Conservation (phyloP, 1,284 basidiomycete species). For the Coniophora puteana region DNA sequence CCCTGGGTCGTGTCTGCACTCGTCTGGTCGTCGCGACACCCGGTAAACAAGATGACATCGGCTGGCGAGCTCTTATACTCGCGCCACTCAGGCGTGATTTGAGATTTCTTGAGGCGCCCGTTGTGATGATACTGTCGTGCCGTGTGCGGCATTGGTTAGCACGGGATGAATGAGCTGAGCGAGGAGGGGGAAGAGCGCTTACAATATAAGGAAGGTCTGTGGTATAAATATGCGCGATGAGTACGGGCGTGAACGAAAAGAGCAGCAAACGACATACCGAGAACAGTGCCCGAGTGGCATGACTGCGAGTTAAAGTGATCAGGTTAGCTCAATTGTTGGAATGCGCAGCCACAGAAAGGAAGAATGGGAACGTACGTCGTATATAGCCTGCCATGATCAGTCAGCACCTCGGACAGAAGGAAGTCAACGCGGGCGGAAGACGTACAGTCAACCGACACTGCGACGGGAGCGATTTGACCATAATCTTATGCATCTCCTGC, state of each 20-base stretch:
- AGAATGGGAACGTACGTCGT: slow-evolving; percentile 54
- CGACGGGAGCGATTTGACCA: slow-evolving; percentile 57
- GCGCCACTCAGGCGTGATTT: slow-evolving; percentile 40
- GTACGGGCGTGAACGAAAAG: too few relatives aligned
- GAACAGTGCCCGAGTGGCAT: slow-evolving; percentile 64
- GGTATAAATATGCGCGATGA: neutral
- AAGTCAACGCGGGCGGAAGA: too few relatives aligned
- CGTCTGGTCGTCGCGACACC: slow-evolving; percentile 78
- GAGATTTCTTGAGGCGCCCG: slow-evolving; percentile 50
- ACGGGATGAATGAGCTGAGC: neutral
- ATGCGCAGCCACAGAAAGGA: neutral
- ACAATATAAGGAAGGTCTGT: slow-evolving; percentile 61
- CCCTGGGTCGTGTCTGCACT: slow-evolving; percentile 52
- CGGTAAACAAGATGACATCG: slow-evolving; percentile 65
- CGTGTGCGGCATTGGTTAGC: slow-evolving; percentile 86
- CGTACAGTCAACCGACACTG: slow-evolving; percentile 72
- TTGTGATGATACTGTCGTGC: slow-evolving; percentile 72
- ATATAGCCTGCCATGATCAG: too few relatives aligned
- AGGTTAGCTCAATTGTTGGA: slow-evolving; percentile 6
- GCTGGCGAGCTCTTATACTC: slow-evolving; percentile 36
- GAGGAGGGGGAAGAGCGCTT: slow-evolving; percentile 13
- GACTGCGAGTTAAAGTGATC: too few relatives aligned
- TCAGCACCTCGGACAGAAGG: too few relatives aligned
- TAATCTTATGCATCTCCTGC: slow-evolving; percentile 56
- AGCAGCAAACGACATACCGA: slow-evolving; percentile 36